Conservation (phyloP, 345 rosid genomes). For the Hypericum perforatum region DNA sequence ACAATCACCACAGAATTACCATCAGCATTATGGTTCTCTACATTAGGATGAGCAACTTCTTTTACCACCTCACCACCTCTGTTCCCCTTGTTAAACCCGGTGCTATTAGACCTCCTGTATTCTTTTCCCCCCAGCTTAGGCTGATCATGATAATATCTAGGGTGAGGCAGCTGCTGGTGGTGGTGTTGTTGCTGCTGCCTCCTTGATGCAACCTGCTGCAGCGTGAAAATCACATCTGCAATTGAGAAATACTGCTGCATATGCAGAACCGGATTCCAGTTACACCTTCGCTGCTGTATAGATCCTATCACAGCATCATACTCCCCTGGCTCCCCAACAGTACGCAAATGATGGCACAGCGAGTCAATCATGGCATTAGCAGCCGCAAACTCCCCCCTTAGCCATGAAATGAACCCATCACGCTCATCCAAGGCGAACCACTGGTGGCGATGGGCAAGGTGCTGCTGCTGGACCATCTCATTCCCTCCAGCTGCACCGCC, state of each 20-base stretch:
- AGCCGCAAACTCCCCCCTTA: slow-evolving; percentile 85
- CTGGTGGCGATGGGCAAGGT: slow-evolving; percentile 25
- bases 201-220: slow-evolving; percentile 63
- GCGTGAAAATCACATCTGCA: slow-evolving; percentile 39
- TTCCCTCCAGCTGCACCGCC: slow-evolving; percentile 9
- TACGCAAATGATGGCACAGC: slow-evolving; percentile 54
- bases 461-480: slow-evolving; percentile 27
- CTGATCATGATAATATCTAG: slow-evolving; percentile 36
- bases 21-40: slow-evolving; percentile 24
- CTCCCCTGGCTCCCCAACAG: slow-evolving; percentile 62
- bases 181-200: slow-evolving; percentile 36
- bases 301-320: slow-evolving; percentile 43
- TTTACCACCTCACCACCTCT: slow-evolving; percentile 27
- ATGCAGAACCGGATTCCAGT: slow-evolving; percentile 67
- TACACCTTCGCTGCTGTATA: slow-evolving; percentile 67
- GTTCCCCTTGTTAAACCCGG: slow-evolving; percentile 32
- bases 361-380: slow-evolving; percentile 84
- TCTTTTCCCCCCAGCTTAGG: slow-evolving; percentile 42
- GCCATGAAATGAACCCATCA: slow-evolving; percentile 76
- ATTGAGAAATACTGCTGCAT: slow-evolving; percentile 75
- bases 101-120: slow-evolving; percentile 38
- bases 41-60: slow-evolving; percentile 28
- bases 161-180: slow-evolving; percentile 10
- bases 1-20: slow-evolving; percentile 24
- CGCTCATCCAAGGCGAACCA: slow-evolving; percentile 65